Base-by-base conservation (phyloP, 2,329 filamentous ascomycete genomes). In the Fusarium sp. region DNA sequence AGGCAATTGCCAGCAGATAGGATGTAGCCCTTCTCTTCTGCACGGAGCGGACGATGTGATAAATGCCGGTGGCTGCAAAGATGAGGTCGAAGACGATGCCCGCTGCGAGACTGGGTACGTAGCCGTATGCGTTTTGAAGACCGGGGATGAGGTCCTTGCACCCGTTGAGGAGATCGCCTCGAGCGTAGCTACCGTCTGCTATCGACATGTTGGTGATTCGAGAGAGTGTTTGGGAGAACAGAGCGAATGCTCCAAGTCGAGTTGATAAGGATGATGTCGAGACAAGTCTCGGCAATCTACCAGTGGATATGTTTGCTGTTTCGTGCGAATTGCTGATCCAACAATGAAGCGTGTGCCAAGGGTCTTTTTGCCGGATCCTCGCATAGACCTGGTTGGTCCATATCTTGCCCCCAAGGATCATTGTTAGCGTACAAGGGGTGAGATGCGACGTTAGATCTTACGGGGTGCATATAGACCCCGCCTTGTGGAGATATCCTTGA, bases 71-170 rank as follows among this genome's bases (percentile, higher is more conserved):
- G 2, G 29, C 50, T 5, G 46, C 46, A 31, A 68, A 68, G 25
- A 67, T 51, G 26, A 68, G 47, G 39, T 48, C 46, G 35, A 68
- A 68, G 48, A 67, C 61, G 13, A 68, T 53, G 15, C 65, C 65
- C 4, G 64, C 61, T 10, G 50, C 61, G 6, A 67, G 42, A 40
- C 57, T 68, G 5, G 64, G 65, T 5, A 68, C 61, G 19, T 67
- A 68, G 10, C 65, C 64, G 26, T 68, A 68, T 13, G 65, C 64
- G 24, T 63, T 68, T 10, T 47, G 7, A 0, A 68, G 61, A 2
- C 64, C 65, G 8, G 64, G 61, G 7, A 67, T 41, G 1, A 65
- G 35, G 7, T 53, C 64, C 3, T 68, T 60, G 7, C 65, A 68
- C 2, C 64, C 65, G 7, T 57, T 55, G 1, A 68, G 61, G n/a